phyloP scores from a whole-genome alignment of 2,329 filamentous ascomycete genomes.

The Neofusicoccum cordaticola region DNA sequence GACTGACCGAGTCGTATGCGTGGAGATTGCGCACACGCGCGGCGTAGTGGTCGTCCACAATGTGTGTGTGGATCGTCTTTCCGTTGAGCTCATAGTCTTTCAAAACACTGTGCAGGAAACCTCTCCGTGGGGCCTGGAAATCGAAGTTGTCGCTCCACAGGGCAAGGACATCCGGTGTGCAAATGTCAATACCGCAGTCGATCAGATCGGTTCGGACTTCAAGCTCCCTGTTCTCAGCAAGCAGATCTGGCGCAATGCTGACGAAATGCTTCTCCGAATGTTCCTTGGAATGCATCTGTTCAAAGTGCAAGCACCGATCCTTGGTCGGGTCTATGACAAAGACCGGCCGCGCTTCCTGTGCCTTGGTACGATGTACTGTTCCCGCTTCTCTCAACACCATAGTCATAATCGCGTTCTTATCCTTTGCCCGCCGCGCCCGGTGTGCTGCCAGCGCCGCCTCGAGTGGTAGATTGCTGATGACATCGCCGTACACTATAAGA shows the following conservation, averaged over 20 bases:
- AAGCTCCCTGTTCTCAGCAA: slow-evolving; percentile 70
- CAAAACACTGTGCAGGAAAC: slow-evolving; percentile 86
- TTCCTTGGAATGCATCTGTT: slow-evolving; percentile 75
- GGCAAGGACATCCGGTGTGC: slow-evolving; percentile 90
- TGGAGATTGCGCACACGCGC: slow-evolving; percentile 82
- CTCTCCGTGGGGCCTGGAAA: slow-evolving; percentile 83
- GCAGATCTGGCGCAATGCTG: slow-evolving; percentile 74
- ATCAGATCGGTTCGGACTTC: slow-evolving; percentile 85
- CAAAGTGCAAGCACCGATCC: slow-evolving; percentile 85
- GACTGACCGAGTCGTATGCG: slow-evolving; percentile 84
- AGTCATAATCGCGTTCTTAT: slow-evolving; percentile 97
- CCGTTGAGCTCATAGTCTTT: slow-evolving; percentile 97
- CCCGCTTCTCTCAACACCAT: slow-evolving; percentile 82
- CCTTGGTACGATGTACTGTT: slow-evolving; percentile 71
- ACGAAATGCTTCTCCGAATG: slow-evolving; percentile 57
- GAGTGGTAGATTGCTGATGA: slow-evolving; percentile 86
- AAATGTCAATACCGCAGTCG: slow-evolving; percentile 94
- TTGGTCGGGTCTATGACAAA: slow-evolving; percentile 83
- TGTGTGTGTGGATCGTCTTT: slow-evolving; percentile 91
- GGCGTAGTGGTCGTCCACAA: slow-evolving; percentile 79
- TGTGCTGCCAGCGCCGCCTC: slow-evolving; percentile 75
- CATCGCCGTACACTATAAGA: slow-evolving; percentile 85
- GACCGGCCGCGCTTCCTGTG: slow-evolving; percentile 70
- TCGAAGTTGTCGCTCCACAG: slow-evolving; percentile 98
- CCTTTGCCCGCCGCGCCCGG: slow-evolving; percentile 72